These are phyloP conservation scores for Pichia cabralensis DNA, from an alignment of 805 yeast genomes.

Conservation along the genomic window DNA sequence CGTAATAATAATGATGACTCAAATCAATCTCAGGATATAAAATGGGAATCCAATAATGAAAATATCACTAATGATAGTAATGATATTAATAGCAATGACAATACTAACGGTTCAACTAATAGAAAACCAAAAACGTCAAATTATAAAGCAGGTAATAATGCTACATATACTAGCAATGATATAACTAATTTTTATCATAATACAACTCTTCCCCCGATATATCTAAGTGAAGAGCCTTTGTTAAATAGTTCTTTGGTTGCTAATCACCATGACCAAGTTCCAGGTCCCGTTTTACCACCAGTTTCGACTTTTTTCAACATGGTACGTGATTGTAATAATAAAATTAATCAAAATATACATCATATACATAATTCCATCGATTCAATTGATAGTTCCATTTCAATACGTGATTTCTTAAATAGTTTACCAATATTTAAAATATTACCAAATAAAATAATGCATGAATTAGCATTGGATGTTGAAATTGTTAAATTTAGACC, in stretches of 20 bases:
- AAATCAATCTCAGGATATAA: too few species aligned
- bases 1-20: too few species aligned
- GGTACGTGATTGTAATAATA: too few species aligned
- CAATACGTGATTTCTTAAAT: conserved; percentile 46
- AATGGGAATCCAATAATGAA: too few species aligned
- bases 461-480: conserved; percentile 52
- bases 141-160: too few species aligned
- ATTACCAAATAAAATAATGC: conserved; percentile 49
- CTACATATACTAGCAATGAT: not conserved
- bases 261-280: conserved; percentile 24
- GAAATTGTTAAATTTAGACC: conserved; percentile 46
- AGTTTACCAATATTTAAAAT: conserved; percentile 49
- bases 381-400: conserved; percentile 42
- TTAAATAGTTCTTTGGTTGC: conserved; percentile 24
- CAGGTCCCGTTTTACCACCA: conserved; percentile 34
- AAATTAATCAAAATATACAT: too few species aligned
- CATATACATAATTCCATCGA: conserved; percentile 13
- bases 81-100: not conserved
- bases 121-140: not conserved
- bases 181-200: not conserved
- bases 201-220: too few species aligned
- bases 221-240: too few species aligned
- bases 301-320: not conserved
- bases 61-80: conserved; percentile 5
- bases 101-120: not conserved